phyloP scores from a whole-genome alignment of 306 rosid species.

The Trifolium dubium region DNA sequence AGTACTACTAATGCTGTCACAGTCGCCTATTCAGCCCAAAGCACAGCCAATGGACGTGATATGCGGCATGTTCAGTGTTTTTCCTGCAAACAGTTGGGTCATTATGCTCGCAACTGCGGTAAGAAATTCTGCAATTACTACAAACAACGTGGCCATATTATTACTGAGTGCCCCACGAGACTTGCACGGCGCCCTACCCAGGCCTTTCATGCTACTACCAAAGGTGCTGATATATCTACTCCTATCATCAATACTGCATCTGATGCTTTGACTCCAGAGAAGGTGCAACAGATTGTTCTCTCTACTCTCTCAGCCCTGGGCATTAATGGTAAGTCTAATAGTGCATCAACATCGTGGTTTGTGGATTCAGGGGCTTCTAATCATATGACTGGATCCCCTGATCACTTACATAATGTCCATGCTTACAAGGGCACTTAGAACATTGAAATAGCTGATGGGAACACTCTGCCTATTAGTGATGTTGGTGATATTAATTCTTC shows the following conservation, averaged over 20 bases:
- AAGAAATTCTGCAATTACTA: not conserved
- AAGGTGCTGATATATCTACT: not conserved
- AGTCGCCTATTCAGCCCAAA: not conserved
- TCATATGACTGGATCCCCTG: not conserved
- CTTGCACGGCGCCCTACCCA: not conserved
- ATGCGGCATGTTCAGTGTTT: not conserved
- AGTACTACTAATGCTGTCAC: no score
- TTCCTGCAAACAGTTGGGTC: slow-evolving; percentile 3
- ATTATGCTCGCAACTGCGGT: not conserved
- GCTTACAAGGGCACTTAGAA: not conserved
- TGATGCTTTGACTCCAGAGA: not conserved
- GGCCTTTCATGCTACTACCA: not conserved
- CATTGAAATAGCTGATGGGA: not conserved
- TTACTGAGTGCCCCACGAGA: not conserved
- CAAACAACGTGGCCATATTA: slow-evolving; percentile 7
- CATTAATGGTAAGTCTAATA: not conserved
- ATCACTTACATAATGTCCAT: not conserved
- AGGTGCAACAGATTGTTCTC: not conserved
- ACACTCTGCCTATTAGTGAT: not conserved
- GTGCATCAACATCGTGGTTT: not conserved
- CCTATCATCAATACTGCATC: no score
- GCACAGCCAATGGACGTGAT: not conserved
- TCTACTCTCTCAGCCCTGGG: not conserved
- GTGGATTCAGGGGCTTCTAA: not conserved
- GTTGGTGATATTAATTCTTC: not conserved